Base-by-base conservation (phyloP, 2,329 filamentous ascomycete species). In the Diaporthe caulivora region DNA sequence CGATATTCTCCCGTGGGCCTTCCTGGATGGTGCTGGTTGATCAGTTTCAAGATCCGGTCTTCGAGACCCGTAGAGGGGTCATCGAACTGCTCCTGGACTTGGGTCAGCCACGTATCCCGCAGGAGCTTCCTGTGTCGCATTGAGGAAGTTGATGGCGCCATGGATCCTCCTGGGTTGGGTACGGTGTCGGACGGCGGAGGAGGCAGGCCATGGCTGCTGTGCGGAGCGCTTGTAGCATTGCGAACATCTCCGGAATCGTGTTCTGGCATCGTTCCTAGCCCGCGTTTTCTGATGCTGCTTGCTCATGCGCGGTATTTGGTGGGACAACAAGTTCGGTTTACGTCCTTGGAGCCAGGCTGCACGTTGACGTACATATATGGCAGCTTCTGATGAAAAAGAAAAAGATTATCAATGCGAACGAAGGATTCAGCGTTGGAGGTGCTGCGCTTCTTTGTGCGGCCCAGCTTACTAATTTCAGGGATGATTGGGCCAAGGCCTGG, bases 21-120 rank as follows among this genome's bases (percentile, higher is more conserved):
- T n/a, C 55, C 55, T 26, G 55, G 55, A 42, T 58, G 55, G 34
- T 58, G n/a, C 21, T 58, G n/a, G 21, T 26, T 26, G 55, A 58
- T 17, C 4, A 58, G 34, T 1, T 17, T 26, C 34, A 58, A 21
- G 34, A 58, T 26, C 55, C 55, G 55, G 21, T 26, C 11, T 26
- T 26, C 10, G 13, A 58, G 55, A 58, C 55, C 55, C 3, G 55
- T 42, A 13, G 55, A 58, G 17, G 17, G 34, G n/a, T 58, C 34
- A 34, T 58, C 34, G 34, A 58, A 58, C n/a, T 58, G 55, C 34
- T 40, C 55, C 11, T n/a, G 55, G 5, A 10, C 26, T n/a, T 58
- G 21, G 40, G 17, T 34, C n/a, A 58, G 55, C 55, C 55, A 58
- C 11, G 34, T 58, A 10, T 42, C 55, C 2, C 55, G 55, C 34